Conservation (phyloP, 192 early-diverging fungal genomes). For the Gigaspora rosea region DNA sequence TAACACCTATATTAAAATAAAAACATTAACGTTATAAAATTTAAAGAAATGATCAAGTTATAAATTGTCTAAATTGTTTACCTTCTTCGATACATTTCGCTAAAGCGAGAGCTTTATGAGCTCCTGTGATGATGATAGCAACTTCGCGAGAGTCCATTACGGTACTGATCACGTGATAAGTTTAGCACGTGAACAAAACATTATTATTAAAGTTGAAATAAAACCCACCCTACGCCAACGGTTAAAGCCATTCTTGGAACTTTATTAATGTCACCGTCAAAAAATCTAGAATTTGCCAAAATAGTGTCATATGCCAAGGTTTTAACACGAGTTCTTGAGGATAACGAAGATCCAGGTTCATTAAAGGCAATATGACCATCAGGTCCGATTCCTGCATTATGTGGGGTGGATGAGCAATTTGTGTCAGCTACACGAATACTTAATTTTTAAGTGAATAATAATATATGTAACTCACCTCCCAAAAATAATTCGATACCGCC, state of each 20-base stretch:
- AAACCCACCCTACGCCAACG: conserved; percentile 75
- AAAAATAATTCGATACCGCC: conserved; percentile 89
- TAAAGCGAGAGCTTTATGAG: conserved; percentile 79
- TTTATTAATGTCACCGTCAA: conserved; percentile 79
- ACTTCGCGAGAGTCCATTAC: conserved; percentile 89
- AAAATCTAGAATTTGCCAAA: conserved; percentile 84
- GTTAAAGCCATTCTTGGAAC: conserved; percentile 87
- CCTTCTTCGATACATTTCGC: conserved; percentile 80
- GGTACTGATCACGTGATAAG: conserved; percentile 49
- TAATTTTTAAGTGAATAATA: neutral
- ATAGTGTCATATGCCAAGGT: conserved; percentile 89
- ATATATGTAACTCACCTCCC: conserved; percentile 53
- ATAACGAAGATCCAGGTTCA: conserved; percentile 84
- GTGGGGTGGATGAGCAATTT: neutral
- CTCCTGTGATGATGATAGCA: conserved; percentile 82
- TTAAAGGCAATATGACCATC: conserved; percentile 94
- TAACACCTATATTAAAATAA: too few species aligned
- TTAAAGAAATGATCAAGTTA: conserved; percentile 23
- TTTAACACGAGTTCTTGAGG: conserved; percentile 81
- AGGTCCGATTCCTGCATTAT: conserved; percentile 65
- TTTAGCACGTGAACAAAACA: neutral
- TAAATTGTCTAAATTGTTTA: conserved; percentile 32
- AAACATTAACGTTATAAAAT: too few species aligned
- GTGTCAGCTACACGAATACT: neutral
- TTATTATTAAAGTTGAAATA: neutral